Evolutionary conservation across 371 early-diverging fungal species (phyloP).

Genomic region (Mucor sp.): DNA sequence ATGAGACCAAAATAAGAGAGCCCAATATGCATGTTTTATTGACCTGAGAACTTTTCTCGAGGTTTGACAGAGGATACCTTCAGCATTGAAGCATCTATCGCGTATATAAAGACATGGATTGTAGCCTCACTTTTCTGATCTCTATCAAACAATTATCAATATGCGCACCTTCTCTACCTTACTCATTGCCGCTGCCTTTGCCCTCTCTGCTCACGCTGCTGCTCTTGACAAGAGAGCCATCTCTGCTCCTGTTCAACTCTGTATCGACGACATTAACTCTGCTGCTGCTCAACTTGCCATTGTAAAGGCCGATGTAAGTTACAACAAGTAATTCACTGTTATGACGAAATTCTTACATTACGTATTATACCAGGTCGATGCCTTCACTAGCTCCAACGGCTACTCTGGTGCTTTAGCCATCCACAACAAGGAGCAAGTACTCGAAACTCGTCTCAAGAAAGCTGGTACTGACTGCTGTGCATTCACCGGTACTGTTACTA

Average conservation of each 20-base stretch:
- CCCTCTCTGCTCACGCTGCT: conserved; percentile 27
- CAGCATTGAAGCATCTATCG: neutral
- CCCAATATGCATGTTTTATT: neutral
- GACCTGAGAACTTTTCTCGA: neutral
- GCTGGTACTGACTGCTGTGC: conserved; percentile 22
- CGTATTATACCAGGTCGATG: conserved; percentile 9
- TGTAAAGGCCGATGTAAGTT: conserved; percentile 5
- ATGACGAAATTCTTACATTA: neutral
- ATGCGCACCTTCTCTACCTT: neutral
- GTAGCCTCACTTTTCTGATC: neutral
- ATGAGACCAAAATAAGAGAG: neutral
- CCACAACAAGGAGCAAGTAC: conserved; percentile 6
- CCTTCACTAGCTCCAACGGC: conserved; percentile 11
- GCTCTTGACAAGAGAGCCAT: conserved; percentile 15
- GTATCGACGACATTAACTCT: conserved; percentile 9
- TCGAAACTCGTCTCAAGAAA: conserved; percentile 12
- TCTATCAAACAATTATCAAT: neutral
- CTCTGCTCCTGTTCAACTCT: conserved; percentile 4
- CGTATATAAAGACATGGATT: neutral
- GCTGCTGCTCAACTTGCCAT: conserved; percentile 13
- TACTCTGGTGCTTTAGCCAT: conserved; percentile 20
- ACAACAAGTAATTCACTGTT: neutral
- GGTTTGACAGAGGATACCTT: neutral
- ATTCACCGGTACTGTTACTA: neutral
- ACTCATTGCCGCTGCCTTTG: conserved; percentile 8